Evolutionary conservation across 2,329 filamentous ascomycete species (phyloP).

Genomic region (Epichloe uncinata): DNA sequence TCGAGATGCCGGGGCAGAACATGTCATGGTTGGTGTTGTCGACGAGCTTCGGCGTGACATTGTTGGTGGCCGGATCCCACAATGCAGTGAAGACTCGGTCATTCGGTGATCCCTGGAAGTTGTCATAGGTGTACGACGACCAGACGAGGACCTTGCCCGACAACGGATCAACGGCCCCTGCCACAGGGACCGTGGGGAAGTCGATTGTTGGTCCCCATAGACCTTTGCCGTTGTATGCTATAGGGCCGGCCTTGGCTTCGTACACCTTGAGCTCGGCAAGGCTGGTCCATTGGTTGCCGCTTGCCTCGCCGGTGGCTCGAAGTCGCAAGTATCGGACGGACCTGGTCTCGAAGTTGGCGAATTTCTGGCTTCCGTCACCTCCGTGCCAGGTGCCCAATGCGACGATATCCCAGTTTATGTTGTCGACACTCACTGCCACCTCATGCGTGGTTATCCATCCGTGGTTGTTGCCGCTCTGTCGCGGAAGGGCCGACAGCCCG

Average conservation of each 20-base stretch:
- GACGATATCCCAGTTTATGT: conserved; percentile 14
- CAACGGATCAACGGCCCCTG: conserved; percentile 3
- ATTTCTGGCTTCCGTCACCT: conserved; percentile 16
- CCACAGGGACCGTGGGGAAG: conserved; percentile 23
- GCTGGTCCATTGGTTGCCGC: conserved; percentile 18
- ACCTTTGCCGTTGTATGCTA: conserved; percentile 13
- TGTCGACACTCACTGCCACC: conserved; percentile 16
- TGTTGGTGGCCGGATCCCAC: conserved; percentile 8
- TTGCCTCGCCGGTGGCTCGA: conserved; percentile 16
- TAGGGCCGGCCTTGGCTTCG: conserved; percentile 12
- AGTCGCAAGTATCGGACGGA: conserved; percentile 17
- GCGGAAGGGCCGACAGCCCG: conserved; percentile 17
- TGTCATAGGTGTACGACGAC: conserved; percentile 8
- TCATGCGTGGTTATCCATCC: conserved; percentile 17
- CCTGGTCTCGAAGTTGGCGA: conserved; percentile 19
- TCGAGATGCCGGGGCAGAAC: conserved; percentile 37
- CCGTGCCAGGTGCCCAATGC: conserved; percentile 16
- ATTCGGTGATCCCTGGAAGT: conserved; percentile 5
- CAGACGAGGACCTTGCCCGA: conserved; percentile 4
- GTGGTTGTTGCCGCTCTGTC: conserved; percentile 13
- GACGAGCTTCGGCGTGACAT: conserved; percentile 15
- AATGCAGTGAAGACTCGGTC: conserved; percentile 9
- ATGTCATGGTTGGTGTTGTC: conserved; percentile 36
- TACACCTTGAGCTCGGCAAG: conserved; percentile 20
- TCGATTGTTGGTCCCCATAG: conserved; percentile 22